These are phyloP conservation scores for Cyberlindnera americana DNA, from an alignment of 805 yeast species.

Conservation along the genomic window DNA sequence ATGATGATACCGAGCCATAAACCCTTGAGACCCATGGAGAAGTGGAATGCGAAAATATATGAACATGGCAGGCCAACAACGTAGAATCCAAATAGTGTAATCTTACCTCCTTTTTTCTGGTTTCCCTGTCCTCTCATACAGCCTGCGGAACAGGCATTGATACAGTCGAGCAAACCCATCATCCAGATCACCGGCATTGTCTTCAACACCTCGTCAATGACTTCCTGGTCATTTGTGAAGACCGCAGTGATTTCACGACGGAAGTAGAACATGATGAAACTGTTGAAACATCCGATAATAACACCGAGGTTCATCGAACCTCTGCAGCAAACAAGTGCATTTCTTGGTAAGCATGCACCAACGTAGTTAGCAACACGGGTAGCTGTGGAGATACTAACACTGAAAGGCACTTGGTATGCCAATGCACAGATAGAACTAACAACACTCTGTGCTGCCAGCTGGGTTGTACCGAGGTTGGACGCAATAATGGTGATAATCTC, in stretches of 20 bases:
- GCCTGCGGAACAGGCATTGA: conserved; percentile 76
- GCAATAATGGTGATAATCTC: conserved; percentile 69
- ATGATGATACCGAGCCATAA: conserved; percentile 76
- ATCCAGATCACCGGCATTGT: conserved; percentile 61
- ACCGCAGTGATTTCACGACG: conserved; percentile 49
- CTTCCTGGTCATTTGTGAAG: conserved; percentile 61
- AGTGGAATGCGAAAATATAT: conserved; percentile 49
- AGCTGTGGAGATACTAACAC: conserved; percentile 64
- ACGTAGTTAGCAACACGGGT: conserved; percentile 71
- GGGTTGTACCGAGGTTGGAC: conserved; percentile 63
- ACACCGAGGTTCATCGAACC: conserved; percentile 43
- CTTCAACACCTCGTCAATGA: conserved; percentile 47
- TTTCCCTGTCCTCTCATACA: conserved; percentile 82
- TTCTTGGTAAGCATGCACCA: conserved; percentile 50
- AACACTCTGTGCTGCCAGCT: conserved; percentile 72
- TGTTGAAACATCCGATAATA: conserved; percentile 47
- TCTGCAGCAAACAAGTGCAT: conserved; percentile 42
- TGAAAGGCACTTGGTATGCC: conserved; percentile 68
- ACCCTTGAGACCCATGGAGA: conserved; percentile 51
- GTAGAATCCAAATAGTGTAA: conserved; percentile 69
- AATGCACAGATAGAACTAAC: conserved; percentile 62
- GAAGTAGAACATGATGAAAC: conserved; percentile 44
- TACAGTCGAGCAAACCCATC: conserved; percentile 66
- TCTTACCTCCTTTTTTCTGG: conserved; percentile 70
- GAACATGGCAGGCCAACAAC: conserved; percentile 69